A percentile compares a stretch with the other conserved stretches of the same genome.
Evolutionary conservation across 176 grass and related monocot species (phyloP).

Genomic region (Typha latifolia): DNA sequence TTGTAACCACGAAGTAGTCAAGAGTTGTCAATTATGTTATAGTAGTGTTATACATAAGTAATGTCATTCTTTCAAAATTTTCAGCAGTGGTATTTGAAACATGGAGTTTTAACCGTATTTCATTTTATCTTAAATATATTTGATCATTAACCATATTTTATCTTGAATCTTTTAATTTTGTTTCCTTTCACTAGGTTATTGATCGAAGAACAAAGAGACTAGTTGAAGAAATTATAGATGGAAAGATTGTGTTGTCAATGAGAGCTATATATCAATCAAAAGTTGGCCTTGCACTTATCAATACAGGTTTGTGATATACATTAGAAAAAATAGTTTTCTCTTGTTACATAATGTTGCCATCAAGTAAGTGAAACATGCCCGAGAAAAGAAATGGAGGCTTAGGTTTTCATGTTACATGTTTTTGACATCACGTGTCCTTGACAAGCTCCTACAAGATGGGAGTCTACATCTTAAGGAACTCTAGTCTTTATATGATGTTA

Average conservation of each 20-base stretch:
- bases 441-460: no score
- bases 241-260: slow-evolving; percentile 94
- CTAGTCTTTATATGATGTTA: no score
- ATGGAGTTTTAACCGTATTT: no score
- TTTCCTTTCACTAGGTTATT: slow-evolving; percentile 45
- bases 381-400: background rate
- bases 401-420: no score
- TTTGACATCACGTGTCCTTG: no score
- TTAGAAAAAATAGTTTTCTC: background rate
- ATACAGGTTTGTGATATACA: slow-evolving; percentile 46
- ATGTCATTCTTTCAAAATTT: no score
- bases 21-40: no score
- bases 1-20: no score
- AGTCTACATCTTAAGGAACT: no score
- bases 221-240: slow-evolving; percentile 88
- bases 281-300: slow-evolving; percentile 77
- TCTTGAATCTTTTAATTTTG: background rate
- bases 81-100: no score
- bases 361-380: background rate
- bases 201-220: slow-evolving; percentile 82
- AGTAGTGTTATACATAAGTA: no score
- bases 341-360: background rate
- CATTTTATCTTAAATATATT: background rate
- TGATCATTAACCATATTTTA: background rate
- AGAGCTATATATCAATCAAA: slow-evolving; percentile 93